These are phyloP conservation scores for Citrus inodora DNA, from an alignment of 345 rosid genomes.

Conservation along the genomic window DNA sequence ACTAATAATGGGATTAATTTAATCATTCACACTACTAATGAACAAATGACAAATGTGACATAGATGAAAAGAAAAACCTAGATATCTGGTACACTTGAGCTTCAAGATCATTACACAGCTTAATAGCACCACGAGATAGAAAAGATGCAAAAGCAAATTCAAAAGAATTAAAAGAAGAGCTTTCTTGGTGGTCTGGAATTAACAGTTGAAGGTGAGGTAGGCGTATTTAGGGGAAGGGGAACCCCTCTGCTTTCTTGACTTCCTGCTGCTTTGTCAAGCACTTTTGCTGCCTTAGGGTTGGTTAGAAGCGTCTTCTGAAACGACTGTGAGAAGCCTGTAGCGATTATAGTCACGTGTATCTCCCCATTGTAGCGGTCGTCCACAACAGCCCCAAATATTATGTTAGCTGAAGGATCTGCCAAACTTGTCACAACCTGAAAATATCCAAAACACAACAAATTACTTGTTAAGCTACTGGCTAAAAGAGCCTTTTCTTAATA, in stretches of 20 bases:
- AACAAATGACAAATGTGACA: neutral
- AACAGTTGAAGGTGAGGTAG: slow-evolving; percentile 43
- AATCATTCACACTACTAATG: neutral
- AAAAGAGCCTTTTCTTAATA: neutral
- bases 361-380: slow-evolving; percentile 94
- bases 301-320: slow-evolving; percentile 79
- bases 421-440: slow-evolving; percentile 91
- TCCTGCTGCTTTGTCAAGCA: slow-evolving; percentile 44
- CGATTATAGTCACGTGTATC: slow-evolving; percentile 93
- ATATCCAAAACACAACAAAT: neutral
- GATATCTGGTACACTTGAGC: slow-evolving; percentile 15
- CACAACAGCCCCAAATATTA: slow-evolving; percentile 96
- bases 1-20: neutral
- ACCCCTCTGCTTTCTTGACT: slow-evolving; percentile 58
- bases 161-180: slow-evolving; percentile 59
- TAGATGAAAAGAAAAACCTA: neutral
- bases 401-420: slow-evolving; percentile 98
- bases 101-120: slow-evolving; percentile 32
- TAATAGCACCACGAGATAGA: slow-evolving; percentile 13
- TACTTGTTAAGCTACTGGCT: neutral
- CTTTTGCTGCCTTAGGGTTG: slow-evolving; percentile 73
- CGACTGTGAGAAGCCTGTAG: slow-evolving; percentile 95
- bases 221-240: slow-evolving; percentile 41
- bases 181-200: slow-evolving; percentile 55
- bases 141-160: neutral